A percentile compares a stretch with the other conserved stretches of the same genome.
phyloP scores from a whole-genome alignment of 2,329 filamentous ascomycete species.

The Xylariaceae sp. region DNA sequence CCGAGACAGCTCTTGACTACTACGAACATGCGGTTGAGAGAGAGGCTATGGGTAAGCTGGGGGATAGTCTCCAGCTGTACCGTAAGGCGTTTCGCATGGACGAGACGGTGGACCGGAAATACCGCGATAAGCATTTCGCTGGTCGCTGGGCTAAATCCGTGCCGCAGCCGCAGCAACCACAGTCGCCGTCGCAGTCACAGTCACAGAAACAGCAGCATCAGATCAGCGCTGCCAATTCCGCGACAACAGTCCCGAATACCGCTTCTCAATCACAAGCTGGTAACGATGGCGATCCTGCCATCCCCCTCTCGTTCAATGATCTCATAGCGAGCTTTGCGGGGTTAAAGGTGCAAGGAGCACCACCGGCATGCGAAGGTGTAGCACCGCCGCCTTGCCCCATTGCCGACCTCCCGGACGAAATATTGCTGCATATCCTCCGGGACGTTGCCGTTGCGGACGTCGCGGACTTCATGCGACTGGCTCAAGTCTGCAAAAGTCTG shows the following conservation, averaged over 20 bases:
- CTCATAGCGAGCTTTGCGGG: constrained; percentile 71
- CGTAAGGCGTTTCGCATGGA: constrained; percentile 91
- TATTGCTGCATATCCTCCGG: constrained; percentile 71
- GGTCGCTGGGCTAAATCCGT: constrained; percentile 46
- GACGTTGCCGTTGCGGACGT: constrained; percentile 70
- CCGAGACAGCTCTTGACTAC: constrained; percentile 70
- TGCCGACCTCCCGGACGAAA: constrained; percentile 70
- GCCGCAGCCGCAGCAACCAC: constrained; percentile 4
- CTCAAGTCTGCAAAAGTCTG: constrained; percentile 78
- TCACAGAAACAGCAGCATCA: constrained; percentile 3
- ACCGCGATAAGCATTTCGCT: constrained; percentile 88
- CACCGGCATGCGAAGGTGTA: constrained; percentile 65
- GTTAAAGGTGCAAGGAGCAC: constrained; percentile 61
- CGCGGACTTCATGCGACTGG: constrained; percentile 66
- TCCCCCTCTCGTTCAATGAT: constrained; percentile 53
- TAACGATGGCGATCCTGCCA: constrained; percentile 11
- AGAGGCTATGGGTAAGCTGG: constrained; percentile 77
- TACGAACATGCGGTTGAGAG: constrained; percentile 89
- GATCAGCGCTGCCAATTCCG: constrained; percentile 37
- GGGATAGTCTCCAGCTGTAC: constrained; percentile 83
- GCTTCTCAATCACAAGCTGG: constrained; percentile 49
- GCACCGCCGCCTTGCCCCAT: constrained; percentile 76
- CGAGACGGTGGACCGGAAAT: constrained; percentile 72
- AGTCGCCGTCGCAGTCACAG: background rate
- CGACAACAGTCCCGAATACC: constrained; percentile 46